Evolutionary conservation across 257 asterid genomes (phyloP).

Genomic region (Solanum megistacrolobum): DNA sequence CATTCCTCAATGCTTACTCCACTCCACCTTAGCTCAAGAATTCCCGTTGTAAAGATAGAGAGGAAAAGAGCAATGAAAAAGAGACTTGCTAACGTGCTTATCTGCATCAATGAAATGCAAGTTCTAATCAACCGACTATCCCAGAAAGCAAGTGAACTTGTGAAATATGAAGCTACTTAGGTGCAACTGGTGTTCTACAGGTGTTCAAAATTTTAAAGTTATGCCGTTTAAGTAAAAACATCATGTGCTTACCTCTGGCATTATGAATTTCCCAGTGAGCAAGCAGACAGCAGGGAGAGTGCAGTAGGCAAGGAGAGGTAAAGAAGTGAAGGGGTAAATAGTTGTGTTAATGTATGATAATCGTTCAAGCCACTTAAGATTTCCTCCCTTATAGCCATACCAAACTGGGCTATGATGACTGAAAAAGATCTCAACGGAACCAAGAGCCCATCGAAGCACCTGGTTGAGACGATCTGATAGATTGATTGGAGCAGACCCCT

Average conservation of each 20-base stretch:
- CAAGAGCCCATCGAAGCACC: conserved; percentile 91
- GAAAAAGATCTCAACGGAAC: conserved; percentile 90
- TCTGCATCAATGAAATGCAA: conserved; percentile 25
- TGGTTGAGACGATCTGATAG: conserved; percentile 93
- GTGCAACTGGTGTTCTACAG: neutral
- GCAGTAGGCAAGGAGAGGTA: conserved; percentile 89
- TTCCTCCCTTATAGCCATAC: conserved; percentile 80
- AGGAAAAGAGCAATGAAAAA: conserved; percentile 88
- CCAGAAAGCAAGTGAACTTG: neutral
- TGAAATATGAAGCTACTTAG: neutral
- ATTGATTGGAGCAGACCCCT: conserved; percentile 90
- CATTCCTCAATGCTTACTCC: conserved; percentile 95
- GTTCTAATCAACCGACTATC: neutral
- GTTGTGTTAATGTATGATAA: conserved; percentile 76
- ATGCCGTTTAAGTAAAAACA: neutral
- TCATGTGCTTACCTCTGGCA: conserved; percentile 67
- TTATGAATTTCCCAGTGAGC: conserved; percentile 83
- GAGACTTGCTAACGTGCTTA: conserved; percentile 85
- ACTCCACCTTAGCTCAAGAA: conserved; percentile 87
- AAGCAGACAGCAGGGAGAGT: conserved; percentile 84
- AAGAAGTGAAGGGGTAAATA: conserved; percentile 81
- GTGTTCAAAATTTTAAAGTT: neutral
- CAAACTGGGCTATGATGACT: conserved; percentile 77
- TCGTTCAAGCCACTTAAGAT: conserved; percentile 86
- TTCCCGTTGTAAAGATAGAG: conserved; percentile 73